Conservation (phyloP, 2,329 filamentous ascomycete genomes). For the Orbilia javanica region DNA sequence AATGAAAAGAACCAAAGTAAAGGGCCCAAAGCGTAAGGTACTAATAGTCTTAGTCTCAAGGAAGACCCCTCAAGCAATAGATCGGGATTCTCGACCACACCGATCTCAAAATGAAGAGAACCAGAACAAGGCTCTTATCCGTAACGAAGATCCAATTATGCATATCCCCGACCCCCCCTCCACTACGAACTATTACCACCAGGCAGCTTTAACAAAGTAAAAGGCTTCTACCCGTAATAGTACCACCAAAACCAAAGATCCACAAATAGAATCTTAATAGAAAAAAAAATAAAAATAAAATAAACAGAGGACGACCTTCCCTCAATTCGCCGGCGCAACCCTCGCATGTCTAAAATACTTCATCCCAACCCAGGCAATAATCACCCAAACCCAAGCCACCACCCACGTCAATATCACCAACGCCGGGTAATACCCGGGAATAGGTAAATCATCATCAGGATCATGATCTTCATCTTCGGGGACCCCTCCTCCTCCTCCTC, state of each 20-base stretch:
- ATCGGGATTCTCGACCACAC: too few species aligned
- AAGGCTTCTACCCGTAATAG: slow-evolving; percentile 22
- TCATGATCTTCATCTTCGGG: slow-evolving; percentile 36
- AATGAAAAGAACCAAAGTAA: too few species aligned
- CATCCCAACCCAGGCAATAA: slow-evolving; percentile 98
- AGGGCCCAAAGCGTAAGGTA: background rate
- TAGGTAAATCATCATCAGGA: slow-evolving; percentile 85
- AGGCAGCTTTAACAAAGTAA: background rate
- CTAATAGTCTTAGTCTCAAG: background rate
- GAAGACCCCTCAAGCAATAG: background rate
- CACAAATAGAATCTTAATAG: slow-evolving; percentile 19
- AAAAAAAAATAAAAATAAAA: background rate
- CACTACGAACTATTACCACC: too few species aligned
- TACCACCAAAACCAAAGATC: slow-evolving; percentile 23
- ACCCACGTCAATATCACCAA: slow-evolving; percentile 91
- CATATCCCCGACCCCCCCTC: too few species aligned
- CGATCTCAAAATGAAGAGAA: background rate
- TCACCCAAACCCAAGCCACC: slow-evolving; percentile 99
- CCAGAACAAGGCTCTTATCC: background rate
- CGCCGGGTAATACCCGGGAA: slow-evolving; percentile 96
- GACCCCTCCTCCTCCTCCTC: slow-evolving; percentile 23
- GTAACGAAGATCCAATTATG: slow-evolving; percentile 37
- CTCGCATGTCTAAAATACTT: slow-evolving; percentile 99
- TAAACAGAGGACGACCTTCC: too few species aligned
- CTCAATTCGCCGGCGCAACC: slow-evolving; percentile 69